phyloP scores from a whole-genome alignment of 805 yeast genomes.

The Priceomyces melissophilus region DNA sequence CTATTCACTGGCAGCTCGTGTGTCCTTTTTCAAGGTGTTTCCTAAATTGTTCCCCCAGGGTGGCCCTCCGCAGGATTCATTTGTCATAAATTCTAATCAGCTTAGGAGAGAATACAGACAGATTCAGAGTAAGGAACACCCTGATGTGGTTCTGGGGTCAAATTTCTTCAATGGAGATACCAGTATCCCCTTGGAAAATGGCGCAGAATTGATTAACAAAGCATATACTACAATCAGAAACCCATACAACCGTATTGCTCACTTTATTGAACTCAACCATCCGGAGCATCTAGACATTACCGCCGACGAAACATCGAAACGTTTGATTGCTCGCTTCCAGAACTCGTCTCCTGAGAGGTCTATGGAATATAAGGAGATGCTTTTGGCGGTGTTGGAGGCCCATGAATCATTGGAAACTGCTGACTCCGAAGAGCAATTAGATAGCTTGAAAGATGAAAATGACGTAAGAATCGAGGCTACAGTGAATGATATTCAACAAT shows the following conservation, averaged over 20 bases:
- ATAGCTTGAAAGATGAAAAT: constrained; percentile 51
- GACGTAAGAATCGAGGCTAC: constrained; percentile 48
- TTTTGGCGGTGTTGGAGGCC: constrained; percentile 77
- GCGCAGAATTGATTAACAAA: constrained; percentile 59
- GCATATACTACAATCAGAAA: constrained; percentile 72
- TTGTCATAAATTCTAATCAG: constrained; percentile 49
- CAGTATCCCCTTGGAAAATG: constrained; percentile 21
- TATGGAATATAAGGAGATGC: constrained; percentile 47
- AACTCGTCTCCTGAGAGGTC: constrained; percentile 25
- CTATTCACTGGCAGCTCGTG: neutral
- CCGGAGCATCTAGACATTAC: constrained; percentile 48
- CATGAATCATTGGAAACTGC: constrained; percentile 80
- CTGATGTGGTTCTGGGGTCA: constrained; percentile 54
- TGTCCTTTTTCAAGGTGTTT: constrained; percentile 57
- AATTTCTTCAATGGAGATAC: constrained; percentile 13
- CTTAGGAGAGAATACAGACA: constrained; percentile 72
- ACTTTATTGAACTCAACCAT: constrained; percentile 31
- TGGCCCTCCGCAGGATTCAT: constrained; percentile 60
- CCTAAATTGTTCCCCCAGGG: constrained; percentile 71
- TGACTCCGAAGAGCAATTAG: constrained; percentile 54
- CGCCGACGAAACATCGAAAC: constrained; percentile 51
- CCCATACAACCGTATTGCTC: constrained; percentile 60
- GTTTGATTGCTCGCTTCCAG: constrained; percentile 41
- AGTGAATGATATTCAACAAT: constrained; percentile 42
- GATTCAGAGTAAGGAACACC: constrained; percentile 76